phyloP scores from a whole-genome alignment of 2,329 filamentous ascomycete genomes.

The Pyrenochaeta sp. region DNA sequence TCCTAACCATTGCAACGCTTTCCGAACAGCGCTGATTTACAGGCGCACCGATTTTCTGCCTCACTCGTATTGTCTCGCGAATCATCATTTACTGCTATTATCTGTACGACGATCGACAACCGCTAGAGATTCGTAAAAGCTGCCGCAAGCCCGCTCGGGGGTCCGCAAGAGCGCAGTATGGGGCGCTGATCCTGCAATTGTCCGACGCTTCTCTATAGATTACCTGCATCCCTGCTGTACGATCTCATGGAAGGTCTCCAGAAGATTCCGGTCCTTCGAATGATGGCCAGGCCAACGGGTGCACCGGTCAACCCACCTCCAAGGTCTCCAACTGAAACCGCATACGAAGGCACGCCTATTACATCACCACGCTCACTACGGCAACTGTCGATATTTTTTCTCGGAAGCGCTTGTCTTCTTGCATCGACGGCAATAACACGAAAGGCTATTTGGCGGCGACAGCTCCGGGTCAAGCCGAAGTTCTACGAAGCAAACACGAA shows the following conservation, averaged over 20 bases:
- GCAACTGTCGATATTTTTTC: slow-evolving; percentile 75
- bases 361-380: slow-evolving; percentile 62
- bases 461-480: slow-evolving; percentile 68
- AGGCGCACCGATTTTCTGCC: not conserved
- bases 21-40: slow-evolving; percentile 15
- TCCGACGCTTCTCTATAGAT: slow-evolving; percentile 18
- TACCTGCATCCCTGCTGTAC: slow-evolving; percentile 13
- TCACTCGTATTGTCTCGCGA: not conserved
- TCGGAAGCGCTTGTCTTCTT: slow-evolving; percentile 77
- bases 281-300: slow-evolving; percentile 33
- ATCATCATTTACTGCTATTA: not conserved
- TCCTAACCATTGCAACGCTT: slow-evolving; percentile 7
- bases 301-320: slow-evolving; percentile 26
- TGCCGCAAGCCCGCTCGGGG: slow-evolving; percentile 13
- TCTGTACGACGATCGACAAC: slow-evolving; percentile 3
- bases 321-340: slow-evolving; percentile 25
- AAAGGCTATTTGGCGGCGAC: slow-evolving; percentile 71
- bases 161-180: slow-evolving; percentile 29
- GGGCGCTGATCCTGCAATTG: slow-evolving; percentile 29
- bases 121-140: not conserved
- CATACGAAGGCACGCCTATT: slow-evolving; percentile 42
- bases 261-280: slow-evolving; percentile 30
- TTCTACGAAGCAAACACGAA: slow-evolving; percentile 73
- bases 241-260: slow-evolving; percentile 31
- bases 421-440: slow-evolving; percentile 72